Conservation (phyloP, 306 rosid species). For the Mucuna pruriens region DNA sequence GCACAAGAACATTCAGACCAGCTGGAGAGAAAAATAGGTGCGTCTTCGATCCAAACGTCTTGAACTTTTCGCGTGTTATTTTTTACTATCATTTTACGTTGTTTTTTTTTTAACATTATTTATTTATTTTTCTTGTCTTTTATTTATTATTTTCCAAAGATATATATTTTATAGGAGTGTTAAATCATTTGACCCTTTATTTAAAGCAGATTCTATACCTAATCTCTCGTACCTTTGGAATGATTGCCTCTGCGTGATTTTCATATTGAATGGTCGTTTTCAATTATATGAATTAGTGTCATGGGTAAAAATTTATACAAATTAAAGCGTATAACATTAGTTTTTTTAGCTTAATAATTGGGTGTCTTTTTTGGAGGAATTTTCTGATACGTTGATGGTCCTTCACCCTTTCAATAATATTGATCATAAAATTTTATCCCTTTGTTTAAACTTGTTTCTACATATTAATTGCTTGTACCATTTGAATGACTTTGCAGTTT, state of each 20-base stretch:
- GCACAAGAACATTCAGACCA: background rate
- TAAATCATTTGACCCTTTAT: background rate
- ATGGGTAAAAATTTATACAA: background rate
- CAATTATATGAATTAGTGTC: background rate
- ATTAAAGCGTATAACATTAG: background rate
- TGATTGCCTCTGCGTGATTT: background rate
- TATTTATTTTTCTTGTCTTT: background rate
- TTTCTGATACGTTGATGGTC: background rate
- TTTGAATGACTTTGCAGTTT: background rate
- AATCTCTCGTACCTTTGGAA: background rate
- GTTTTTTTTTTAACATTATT: background rate
- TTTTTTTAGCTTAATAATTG: background rate
- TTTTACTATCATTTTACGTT: background rate
- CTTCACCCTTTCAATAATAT: background rate
- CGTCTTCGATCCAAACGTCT: too few relatives aligned
- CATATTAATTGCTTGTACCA: background rate
- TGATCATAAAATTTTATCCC: background rate
- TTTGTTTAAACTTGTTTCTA: background rate
- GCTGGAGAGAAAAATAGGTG: background rate
- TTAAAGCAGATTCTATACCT: background rate
- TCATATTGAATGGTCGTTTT: background rate
- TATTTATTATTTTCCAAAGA: background rate
- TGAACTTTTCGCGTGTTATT: background rate
- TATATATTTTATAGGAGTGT: background rate
- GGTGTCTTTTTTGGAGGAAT: background rate